These are phyloP conservation scores for Cladorrhinum sp. DNA, from an alignment of 2,329 filamentous ascomycete genomes.

Conservation along the genomic window DNA sequence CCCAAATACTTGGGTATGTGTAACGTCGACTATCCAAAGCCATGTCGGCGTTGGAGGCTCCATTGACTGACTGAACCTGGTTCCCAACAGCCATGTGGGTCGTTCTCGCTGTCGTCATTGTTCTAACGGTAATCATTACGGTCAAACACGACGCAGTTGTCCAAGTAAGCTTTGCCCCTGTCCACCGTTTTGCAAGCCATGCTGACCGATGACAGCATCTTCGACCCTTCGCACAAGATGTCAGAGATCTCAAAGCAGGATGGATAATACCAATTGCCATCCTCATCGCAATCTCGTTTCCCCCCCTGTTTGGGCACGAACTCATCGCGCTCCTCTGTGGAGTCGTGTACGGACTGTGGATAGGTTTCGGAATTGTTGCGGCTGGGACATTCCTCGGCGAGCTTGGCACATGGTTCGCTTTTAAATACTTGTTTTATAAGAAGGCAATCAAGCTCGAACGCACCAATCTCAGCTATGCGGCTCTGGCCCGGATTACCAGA, in stretches of 20 bases:
- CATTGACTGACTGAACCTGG: background rate
- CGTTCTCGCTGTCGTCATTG: constrained; percentile 29
- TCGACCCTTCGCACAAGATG: constrained; percentile 37
- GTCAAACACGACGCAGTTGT: constrained; percentile 40
- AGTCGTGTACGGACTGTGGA: constrained; percentile 41
- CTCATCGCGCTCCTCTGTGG: constrained; percentile 41
- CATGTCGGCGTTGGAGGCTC: background rate
- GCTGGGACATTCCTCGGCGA: constrained; percentile 42
- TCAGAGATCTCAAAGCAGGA: constrained; percentile 38
- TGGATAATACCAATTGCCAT: constrained; percentile 41
- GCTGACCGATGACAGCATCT: constrained; percentile 27
- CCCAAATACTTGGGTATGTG: constrained; percentile 35
- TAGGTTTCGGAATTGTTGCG: constrained; percentile 40
- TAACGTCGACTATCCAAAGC: background rate
- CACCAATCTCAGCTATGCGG: constrained; percentile 40
- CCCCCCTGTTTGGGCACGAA: constrained; percentile 42
- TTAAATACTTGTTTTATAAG: constrained; percentile 36
- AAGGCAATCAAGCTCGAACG: constrained; percentile 39
- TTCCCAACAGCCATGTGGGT: constrained; percentile 28
- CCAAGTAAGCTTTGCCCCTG: constrained; percentile 25
- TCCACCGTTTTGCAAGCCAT: background rate
- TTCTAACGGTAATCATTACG: constrained; percentile 35
- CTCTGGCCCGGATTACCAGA: constrained; percentile 39
- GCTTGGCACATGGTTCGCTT: constrained; percentile 41
- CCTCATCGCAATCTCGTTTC: constrained; percentile 40